Evolutionary conservation across 345 rosid genomes (phyloP).

Genomic region (Arabidopsis suecica): DNA sequence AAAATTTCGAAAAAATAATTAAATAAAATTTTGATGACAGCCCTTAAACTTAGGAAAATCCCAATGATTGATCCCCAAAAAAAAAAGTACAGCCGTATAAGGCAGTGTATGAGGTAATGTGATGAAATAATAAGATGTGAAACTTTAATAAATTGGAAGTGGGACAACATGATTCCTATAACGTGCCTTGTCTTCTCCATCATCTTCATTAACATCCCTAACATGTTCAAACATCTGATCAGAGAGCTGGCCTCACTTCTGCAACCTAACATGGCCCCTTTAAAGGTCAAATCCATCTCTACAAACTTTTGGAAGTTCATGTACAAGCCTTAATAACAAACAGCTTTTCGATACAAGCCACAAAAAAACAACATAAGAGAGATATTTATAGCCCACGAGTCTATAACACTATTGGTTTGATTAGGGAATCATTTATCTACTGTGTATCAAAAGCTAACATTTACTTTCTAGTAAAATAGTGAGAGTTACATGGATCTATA

Average conservation of each 20-base stretch:
- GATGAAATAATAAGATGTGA: slow-evolving; percentile 38
- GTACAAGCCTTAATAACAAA: neutral
- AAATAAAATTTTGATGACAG: neutral
- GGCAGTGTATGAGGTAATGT: slow-evolving; percentile 20
- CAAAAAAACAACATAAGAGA: slow-evolving; percentile 14
- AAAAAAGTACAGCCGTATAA: slow-evolving; percentile 42
- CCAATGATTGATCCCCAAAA: slow-evolving; percentile 35
- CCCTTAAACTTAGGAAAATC: slow-evolving; percentile 35
- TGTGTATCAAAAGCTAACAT: slow-evolving; percentile 1
- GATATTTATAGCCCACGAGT: slow-evolving; percentile 24
- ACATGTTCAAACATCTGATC: slow-evolving; percentile 47
- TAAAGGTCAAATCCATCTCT: slow-evolving; percentile 41
- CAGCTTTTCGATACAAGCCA: slow-evolving; percentile 19
- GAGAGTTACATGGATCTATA: neutral
- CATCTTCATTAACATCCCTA: slow-evolving; percentile 43
- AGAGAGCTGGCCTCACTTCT: slow-evolving; percentile 48
- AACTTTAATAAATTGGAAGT: slow-evolving; percentile 29
- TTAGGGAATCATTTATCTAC: slow-evolving; percentile 23
- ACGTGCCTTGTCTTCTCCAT: slow-evolving; percentile 48
- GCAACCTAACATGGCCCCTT: slow-evolving; percentile 47
- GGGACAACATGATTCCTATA: slow-evolving; percentile 46
- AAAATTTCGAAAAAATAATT: neutral
- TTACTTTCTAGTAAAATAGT: slow-evolving; percentile 11
- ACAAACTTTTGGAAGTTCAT: slow-evolving; percentile 18
- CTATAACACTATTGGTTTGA: slow-evolving; percentile 14